Evolutionary conservation across 345 rosid genomes (phyloP), one percentile per base, ranked within the genome.

Genomic region (Populus alba): DNA sequence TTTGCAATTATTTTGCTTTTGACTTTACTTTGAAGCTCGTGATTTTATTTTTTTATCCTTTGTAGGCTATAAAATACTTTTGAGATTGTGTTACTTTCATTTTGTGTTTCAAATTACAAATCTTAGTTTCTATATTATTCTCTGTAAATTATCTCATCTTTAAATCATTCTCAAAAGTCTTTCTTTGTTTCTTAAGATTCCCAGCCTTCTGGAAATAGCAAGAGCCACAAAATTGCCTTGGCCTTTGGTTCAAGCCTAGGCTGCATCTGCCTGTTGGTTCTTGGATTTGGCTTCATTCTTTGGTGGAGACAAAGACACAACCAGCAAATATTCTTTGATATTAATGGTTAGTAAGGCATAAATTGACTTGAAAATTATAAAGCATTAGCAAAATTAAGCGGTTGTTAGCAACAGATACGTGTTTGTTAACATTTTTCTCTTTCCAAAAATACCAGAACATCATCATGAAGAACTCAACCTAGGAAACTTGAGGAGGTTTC

Each of bases 321-420:
- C 88, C 86, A 94, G 75, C 98, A 94, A 86, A 85, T 96, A 61
- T 96, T 94, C 92, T 92, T 92, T 80, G 97, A 94, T 82, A 87
- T 90, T 41, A 91, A 89, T 68, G 98, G 99, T 94, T 75, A 88
- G 87, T 57, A 62, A 68, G 77, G 27, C 78, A 55, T 29, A 55
- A 67, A 61, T 35, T 49, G 22, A 77, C 31, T 61, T 39, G 23
- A 70, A 27, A 31, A 47, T 29, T 1, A 9, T 33, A 10, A 18
- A 37, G 66, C 2, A 35, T 18, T 37, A 6, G 71, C 78, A 65
- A 6, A 33, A 29, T 73, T 18, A 70, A 6, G 57, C 37, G 31
- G 57, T 59, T 78, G 12, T 39, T 17, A 39, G 70, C 45, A 74
- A 18, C 67, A 39, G 35, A 79, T 33, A 45, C 59, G 16, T 33